Percentiles rank a stretch among this genome's conserved stretches.
phyloP scores from a whole-genome alignment of 176 grass and related monocot species.

The Oropetium thomaeum region DNA sequence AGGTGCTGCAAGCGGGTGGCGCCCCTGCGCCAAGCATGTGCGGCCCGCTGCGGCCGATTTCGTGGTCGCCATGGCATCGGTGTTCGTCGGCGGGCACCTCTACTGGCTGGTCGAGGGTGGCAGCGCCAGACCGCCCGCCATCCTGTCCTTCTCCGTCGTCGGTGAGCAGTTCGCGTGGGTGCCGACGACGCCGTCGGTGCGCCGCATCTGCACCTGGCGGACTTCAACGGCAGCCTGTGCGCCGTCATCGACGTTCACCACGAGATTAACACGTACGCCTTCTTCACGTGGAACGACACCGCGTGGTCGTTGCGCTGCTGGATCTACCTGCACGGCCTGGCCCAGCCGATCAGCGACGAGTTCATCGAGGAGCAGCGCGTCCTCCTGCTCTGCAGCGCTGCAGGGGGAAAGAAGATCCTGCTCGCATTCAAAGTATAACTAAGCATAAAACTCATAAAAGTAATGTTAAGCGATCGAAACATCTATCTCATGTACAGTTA shows the following conservation, averaged over 20 bases:
- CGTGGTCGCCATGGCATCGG: not conserved
- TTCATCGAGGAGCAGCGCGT: not conserved
- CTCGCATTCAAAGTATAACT: no score
- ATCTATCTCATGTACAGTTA: no score
- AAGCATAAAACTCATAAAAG: no score
- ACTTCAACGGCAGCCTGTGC: conserved; percentile 15
- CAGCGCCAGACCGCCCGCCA: not conserved
- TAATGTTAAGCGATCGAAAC: no score
- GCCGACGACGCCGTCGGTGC: not conserved
- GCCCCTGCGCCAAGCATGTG: no score
- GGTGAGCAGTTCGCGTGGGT: conserved; percentile 24
- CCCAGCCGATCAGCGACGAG: not conserved
- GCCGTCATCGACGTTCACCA: not conserved
- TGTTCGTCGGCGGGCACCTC: not conserved
- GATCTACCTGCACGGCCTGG: not conserved
- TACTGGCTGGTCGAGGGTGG: not conserved
- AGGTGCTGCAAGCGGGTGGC: no score
- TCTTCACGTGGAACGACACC: not conserved
- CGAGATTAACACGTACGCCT: not conserved
- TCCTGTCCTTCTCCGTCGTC: conserved; percentile 8
- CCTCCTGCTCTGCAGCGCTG: conserved; percentile 8
- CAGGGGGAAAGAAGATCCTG: not conserved
- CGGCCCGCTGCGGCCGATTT: not conserved
- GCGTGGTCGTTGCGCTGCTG: not conserved
- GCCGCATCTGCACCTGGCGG: not conserved